Evolutionary conservation across 441 rosid species (phyloP).

Genomic region (Erodium texanum): DNA sequence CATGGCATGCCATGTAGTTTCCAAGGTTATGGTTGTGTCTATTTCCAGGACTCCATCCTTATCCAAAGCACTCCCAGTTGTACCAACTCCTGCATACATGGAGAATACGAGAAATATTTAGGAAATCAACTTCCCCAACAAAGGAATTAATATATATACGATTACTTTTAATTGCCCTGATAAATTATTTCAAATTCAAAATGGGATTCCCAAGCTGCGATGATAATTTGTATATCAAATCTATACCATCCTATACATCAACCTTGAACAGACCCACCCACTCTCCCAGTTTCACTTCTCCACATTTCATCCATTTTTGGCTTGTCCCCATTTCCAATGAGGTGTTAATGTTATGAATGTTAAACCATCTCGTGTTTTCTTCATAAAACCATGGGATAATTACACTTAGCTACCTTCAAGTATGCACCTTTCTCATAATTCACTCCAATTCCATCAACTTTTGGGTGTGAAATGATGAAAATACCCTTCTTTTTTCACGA

Average conservation of each 20-base stretch:
- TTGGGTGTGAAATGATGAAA: too few relatives aligned
- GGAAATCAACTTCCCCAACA: not conserved
- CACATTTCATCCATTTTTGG: not conserved
- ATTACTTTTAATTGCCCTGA: not conserved
- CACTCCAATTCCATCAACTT: too few relatives aligned
- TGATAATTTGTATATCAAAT: not conserved
- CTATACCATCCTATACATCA: not conserved
- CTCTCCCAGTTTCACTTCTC: too few relatives aligned
- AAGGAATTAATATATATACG: not conserved
- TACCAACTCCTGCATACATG: slow-evolving; percentile 56
- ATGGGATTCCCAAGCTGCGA: not conserved
- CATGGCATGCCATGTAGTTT: slow-evolving; percentile 88
- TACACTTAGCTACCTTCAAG: too few relatives aligned
- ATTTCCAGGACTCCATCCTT: slow-evolving; percentile 78
- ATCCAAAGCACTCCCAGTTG: slow-evolving; percentile 63
- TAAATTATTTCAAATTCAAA: not conserved
- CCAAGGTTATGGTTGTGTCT: slow-evolving; percentile 71
- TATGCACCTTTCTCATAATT: too few relatives aligned
- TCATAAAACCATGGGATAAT: not conserved
- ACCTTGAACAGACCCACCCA: too few relatives aligned
- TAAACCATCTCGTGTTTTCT: not conserved
- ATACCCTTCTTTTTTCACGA: too few relatives aligned
- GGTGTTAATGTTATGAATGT: not conserved
- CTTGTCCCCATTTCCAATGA: not conserved
- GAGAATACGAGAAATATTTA: not conserved